A percentile compares a stretch with the other conserved stretches of the same genome.
These are phyloP conservation scores for Fusarium subglutinans DNA, from an alignment of 2,329 filamentous ascomycete genomes.

Conservation along the genomic window DNA sequence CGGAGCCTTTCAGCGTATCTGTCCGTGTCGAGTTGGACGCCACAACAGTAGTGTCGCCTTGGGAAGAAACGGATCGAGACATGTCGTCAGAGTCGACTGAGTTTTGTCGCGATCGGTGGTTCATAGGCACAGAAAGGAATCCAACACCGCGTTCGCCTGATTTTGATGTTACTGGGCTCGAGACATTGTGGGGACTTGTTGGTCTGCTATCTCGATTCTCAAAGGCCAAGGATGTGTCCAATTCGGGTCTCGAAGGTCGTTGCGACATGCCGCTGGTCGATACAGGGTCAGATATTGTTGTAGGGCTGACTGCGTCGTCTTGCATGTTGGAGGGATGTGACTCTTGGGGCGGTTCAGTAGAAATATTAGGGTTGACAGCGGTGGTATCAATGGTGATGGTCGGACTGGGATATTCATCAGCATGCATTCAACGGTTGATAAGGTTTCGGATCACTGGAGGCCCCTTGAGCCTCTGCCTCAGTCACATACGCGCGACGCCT, in stretches of 20 bases:
- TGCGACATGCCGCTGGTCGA: constrained; percentile 36
- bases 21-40: constrained; percentile 55
- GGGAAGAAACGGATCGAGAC: constrained; percentile 66
- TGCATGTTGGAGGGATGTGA: constrained; percentile 44
- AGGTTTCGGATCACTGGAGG: constrained; percentile 19
- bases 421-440: constrained; percentile 19
- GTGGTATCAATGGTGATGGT: constrained; percentile 66
- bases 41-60: constrained; percentile 70
- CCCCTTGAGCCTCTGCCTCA: constrained; percentile 11
- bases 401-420: constrained; percentile 50
- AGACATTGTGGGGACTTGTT: constrained; percentile 78
- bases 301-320: constrained; percentile 54
- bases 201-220: constrained; percentile 74
- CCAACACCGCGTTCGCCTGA: constrained; percentile 58
- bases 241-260: constrained; percentile 50
- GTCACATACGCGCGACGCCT: constrained; percentile 41
- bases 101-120: constrained; percentile 68
- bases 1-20: constrained; percentile 50
- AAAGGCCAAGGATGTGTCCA: constrained; percentile 67
- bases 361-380: constrained; percentile 46
- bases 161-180: constrained; percentile 62
- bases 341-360: constrained; percentile 45
- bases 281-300: constrained; percentile 49
- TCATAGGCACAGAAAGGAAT: constrained; percentile 74
- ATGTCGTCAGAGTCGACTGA: constrained; percentile 75